Evolutionary conservation across 208 protist species (phyloP).

Genomic region (Endotrypanum monterogeii): DNA sequence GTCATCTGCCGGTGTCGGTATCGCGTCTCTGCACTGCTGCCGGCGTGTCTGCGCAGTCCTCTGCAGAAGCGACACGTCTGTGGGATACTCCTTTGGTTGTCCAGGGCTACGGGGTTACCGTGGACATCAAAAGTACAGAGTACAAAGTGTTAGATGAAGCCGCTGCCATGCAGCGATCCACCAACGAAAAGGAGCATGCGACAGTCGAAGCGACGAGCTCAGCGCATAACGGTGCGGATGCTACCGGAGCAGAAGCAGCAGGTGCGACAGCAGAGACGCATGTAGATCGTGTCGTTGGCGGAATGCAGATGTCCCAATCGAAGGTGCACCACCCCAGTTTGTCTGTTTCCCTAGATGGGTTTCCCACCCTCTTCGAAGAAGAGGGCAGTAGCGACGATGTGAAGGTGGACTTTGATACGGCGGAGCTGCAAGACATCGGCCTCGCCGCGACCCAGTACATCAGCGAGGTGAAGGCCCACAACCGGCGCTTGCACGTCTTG

Average conservation of each 20-base stretch:
- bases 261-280: not conserved
- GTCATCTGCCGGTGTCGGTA: conserved; percentile 54
- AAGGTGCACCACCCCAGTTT: conserved; percentile 41
- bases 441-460: conserved; percentile 59
- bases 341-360: conserved; percentile 34
- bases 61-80: not conserved
- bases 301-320: conserved; percentile 43
- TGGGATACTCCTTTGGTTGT: conserved; percentile 62
- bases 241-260: not conserved
- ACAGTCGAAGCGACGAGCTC: not conserved
- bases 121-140: conserved; percentile 97
- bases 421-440: conserved; percentile 72
- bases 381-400: conserved; percentile 33
- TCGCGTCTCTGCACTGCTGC: conserved; percentile 23
- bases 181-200: conserved; percentile 16
- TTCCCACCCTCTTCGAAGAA: conserved; percentile 40
- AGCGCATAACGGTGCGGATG: not conserved
- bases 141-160: conserved; percentile 96
- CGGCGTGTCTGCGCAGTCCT: not conserved
- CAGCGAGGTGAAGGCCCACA: conserved; percentile 39
- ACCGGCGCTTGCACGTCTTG: conserved; percentile 62
- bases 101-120: conserved; percentile 94
- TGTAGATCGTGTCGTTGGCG: conserved; percentile 29
- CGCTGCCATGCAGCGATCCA: conserved; percentile 13
- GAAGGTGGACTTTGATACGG: conserved; percentile 69